Percentiles rank a stretch among this genome's conserved stretches.
These are phyloP conservation scores for Tetrahymena elliotti DNA, from an alignment of 73 alveolate genomes.

Conservation along the genomic window DNA sequence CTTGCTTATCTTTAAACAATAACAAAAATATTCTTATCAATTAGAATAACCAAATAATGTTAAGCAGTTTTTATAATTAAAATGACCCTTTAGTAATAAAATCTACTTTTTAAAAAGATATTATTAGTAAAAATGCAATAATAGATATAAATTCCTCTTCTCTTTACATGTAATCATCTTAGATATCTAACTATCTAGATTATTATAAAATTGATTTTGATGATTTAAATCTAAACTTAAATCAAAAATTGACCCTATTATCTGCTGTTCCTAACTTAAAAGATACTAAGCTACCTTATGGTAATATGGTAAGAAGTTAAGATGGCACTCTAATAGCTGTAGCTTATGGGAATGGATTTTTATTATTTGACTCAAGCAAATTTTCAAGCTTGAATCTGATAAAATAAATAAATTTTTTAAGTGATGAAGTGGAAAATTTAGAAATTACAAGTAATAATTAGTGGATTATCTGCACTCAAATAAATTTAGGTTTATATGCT, in stretches of 20 bases:
- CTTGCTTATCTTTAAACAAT: background rate
- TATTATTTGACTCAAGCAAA: background rate
- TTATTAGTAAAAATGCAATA: background rate
- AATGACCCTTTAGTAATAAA: background rate
- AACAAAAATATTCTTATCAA: too few relatives aligned
- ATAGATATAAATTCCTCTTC: background rate
- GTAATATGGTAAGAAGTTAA: background rate
- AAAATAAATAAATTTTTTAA: background rate
- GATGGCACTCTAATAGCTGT: background rate
- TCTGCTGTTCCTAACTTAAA: background rate
- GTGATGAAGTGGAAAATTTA: background rate
- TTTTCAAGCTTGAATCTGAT: background rate
- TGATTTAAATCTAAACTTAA: background rate
- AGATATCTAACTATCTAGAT: background rate
- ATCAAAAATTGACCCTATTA: background rate
- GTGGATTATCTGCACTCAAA: background rate
- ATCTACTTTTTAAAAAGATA: background rate
- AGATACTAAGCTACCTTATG: background rate
- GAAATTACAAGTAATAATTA: background rate
- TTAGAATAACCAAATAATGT: too few relatives aligned
- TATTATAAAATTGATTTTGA: background rate
- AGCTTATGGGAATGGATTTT: background rate
- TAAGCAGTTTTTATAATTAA: too few relatives aligned
- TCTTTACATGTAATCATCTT: background rate
- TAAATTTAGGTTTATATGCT: background rate